phyloP scores from a whole-genome alignment of 495 filamentous ascomycete species.

The Penicillium steckii region DNA sequence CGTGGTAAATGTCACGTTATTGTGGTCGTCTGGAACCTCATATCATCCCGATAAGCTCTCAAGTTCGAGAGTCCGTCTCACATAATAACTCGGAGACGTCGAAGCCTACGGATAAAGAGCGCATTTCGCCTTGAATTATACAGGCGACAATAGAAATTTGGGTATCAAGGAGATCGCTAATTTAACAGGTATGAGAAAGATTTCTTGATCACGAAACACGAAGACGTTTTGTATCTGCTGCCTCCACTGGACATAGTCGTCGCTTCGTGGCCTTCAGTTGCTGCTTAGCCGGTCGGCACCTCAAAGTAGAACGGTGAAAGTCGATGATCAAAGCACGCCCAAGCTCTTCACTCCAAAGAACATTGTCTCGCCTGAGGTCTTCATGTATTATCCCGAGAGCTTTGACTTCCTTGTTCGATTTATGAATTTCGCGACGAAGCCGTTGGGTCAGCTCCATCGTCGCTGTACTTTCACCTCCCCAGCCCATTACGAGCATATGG shows the following conservation, averaged over 20 bases:
- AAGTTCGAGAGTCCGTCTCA: background rate
- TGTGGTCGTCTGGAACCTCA: too few species aligned
- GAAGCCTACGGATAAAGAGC: background rate
- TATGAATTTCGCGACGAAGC: conserved; percentile 11
- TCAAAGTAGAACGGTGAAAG: conserved; percentile 27
- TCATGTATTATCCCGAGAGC: conserved; percentile 18
- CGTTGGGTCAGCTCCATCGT: conserved; percentile 7
- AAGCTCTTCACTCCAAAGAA: conserved; percentile 33
- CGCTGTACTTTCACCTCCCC: conserved; percentile 33
- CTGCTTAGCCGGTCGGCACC: conserved; percentile 4
- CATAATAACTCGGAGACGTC: background rate
- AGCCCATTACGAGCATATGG: conserved; percentile 49
- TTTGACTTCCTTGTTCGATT: conserved; percentile 20
- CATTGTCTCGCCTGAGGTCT: conserved; percentile 25
- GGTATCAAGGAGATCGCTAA: background rate
- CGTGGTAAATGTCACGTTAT: too few species aligned
- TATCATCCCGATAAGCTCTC: background rate
- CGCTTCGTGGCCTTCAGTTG: conserved; percentile 7
- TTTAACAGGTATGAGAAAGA: background rate
- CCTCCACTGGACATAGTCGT: conserved; percentile 11
- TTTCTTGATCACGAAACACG: background rate
- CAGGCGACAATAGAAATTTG: background rate
- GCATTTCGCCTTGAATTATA: background rate
- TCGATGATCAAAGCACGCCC: conserved; percentile 31
- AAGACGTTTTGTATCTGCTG: conserved; percentile 10